Percentiles rank a stretch among this genome's conserved stretches.
These are phyloP conservation scores for Talaromyces pinophilus DNA, from an alignment of 2,329 filamentous ascomycete genomes.

Conservation along the genomic window DNA sequence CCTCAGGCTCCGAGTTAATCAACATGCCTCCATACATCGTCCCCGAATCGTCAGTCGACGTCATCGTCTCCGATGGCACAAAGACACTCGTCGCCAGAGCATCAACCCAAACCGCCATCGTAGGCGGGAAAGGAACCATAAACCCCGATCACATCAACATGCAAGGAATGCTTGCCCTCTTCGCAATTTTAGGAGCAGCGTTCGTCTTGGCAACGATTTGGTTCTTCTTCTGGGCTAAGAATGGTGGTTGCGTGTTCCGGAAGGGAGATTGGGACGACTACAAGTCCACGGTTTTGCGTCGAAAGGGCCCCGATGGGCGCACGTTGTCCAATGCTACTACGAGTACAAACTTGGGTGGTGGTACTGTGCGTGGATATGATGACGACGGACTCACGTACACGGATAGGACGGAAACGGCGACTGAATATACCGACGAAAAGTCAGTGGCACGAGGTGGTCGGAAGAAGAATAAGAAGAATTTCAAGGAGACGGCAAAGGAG, in stretches of 20 bases:
- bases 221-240: slow-evolving; percentile 99
- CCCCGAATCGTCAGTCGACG: neutral
- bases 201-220: slow-evolving; percentile 79
- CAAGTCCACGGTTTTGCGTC: slow-evolving; percentile 87
- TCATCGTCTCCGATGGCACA: slow-evolving; percentile 18
- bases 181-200: slow-evolving; percentile 75
- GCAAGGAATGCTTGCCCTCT: slow-evolving; percentile 75
- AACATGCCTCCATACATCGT: slow-evolving; percentile 15
- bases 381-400: slow-evolving; percentile 61
- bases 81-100: slow-evolving; percentile 16
- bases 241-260: slow-evolving; percentile 86
- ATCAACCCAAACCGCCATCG: slow-evolving; percentile 26
- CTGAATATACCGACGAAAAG: slow-evolving; percentile 38
- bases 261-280: slow-evolving; percentile 96
- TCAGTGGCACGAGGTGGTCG: slow-evolving; percentile 26
- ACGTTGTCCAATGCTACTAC: slow-evolving; percentile 79
- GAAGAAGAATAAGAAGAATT: slow-evolving; percentile 33
- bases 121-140: slow-evolving; percentile 37
- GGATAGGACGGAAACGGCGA: slow-evolving; percentile 45
- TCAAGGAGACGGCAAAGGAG: slow-evolving; percentile 41
- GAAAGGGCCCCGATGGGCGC: slow-evolving; percentile 85
- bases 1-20: slow-evolving; percentile 11
- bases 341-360: slow-evolving; percentile 81
- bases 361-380: slow-evolving; percentile 71
- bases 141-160: slow-evolving; percentile 49